A percentile compares a stretch with the other conserved stretches of the same genome.
These are phyloP conservation scores for Coriaria nepalensis DNA, from an alignment of 306 rosid genomes.

Conservation along the genomic window DNA sequence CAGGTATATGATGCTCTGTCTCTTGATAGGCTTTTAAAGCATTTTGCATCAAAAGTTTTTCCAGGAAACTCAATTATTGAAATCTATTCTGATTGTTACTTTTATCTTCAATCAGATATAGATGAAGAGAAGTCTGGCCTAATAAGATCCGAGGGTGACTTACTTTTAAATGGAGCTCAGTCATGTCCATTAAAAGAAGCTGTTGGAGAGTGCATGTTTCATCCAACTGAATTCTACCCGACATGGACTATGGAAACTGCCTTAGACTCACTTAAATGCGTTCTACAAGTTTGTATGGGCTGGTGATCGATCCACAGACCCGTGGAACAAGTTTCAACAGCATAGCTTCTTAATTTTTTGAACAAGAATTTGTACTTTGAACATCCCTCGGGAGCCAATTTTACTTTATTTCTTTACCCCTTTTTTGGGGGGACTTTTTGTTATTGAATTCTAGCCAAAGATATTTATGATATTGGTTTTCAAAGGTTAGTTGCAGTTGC, in stretches of 20 bases:
- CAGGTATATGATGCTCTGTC: conserved; percentile 15
- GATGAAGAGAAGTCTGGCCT: conserved; percentile 31
- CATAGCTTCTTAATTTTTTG: conserved; percentile 5
- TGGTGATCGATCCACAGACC: conserved; percentile 50
- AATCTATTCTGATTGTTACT: conserved; percentile 1
- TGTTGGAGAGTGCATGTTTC: conserved; percentile 32
- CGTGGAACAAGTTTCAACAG: conserved; percentile 11
- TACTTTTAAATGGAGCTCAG: conserved; percentile 52
- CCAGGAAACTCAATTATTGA: neutral
- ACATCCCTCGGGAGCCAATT: too few relatives aligned
- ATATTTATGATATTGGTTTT: too few relatives aligned
- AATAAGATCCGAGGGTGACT: conserved; percentile 45
- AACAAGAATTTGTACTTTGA: too few relatives aligned
- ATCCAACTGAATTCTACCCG: conserved; percentile 50
- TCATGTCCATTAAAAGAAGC: conserved; percentile 16
- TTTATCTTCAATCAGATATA: conserved; percentile 34
- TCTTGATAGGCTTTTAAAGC: too few relatives aligned
- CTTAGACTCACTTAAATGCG: conserved; percentile 33
- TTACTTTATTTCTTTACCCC: too few relatives aligned
- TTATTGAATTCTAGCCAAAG: too few relatives aligned
- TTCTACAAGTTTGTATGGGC: conserved; percentile 45
- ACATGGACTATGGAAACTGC: conserved; percentile 55
- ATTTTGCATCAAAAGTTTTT: neutral
- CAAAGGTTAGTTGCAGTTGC: too few relatives aligned
- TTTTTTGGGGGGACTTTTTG: too few relatives aligned